Evolutionary conservation across 495 filamentous ascomycete genomes (phyloP), one percentile per base, ranked within the genome.

Genomic region (Podospora didyma): DNA sequence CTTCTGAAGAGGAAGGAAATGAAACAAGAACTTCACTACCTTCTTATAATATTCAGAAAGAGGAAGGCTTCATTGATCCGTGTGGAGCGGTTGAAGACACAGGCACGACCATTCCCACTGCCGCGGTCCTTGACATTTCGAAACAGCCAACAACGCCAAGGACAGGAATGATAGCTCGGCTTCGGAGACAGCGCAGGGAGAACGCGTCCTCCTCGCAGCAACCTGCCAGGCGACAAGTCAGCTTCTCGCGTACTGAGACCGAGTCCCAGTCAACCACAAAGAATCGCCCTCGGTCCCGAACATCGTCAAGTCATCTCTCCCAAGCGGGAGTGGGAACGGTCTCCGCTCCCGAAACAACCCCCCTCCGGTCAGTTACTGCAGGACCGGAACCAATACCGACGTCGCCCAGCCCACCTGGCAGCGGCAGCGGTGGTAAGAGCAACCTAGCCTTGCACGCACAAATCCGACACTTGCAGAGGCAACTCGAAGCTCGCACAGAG

Each of bases 391-490:
- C 5, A 17, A 14, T 4, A 42, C n/a, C 39, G 12, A 4, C 39
- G 12, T 16, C 39, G 5, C 14, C 39, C 39, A 42, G 12, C 39
- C 12, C 39, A 17, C 39, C 39, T 42, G 39, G 39, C 39, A 42
- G 14, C 39, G 39, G 9, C 12, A 61, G 48, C 44, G 44, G 63
- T 12, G 60, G 44, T 47, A 46, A 63, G 11, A 63, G 65, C 44
- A 76, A 74, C 19, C 65, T 71, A 1, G 62, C 71, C 1, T 68
- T 83, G 7, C 74, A 80, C 41, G 53, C 61, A 0, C 75, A 77
- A 55, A 77, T 82, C 16, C 69, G 72, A 42, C 67, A 58, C 34
- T 56, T 84, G 6, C 77, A 79, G 53, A 67, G 57, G 28, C 73
- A 72, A 28, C 57, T 82, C 2, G 71, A 70, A 10, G 48, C 54